phyloP scores from a whole-genome alignment of 768 basidiomycete genomes.

The Suillus variegatus region DNA sequence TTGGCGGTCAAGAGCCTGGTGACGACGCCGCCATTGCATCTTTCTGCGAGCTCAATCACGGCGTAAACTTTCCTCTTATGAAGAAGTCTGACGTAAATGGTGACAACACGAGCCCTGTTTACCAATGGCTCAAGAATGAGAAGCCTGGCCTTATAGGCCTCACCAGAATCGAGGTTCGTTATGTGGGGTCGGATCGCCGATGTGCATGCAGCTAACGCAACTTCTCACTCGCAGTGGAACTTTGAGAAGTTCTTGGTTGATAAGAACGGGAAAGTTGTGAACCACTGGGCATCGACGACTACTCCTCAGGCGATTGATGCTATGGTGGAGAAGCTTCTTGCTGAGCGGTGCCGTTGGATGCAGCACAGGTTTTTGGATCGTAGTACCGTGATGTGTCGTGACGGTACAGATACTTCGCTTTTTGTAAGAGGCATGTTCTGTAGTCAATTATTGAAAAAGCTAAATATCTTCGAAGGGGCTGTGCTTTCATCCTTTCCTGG shows the following conservation, averaged over 20 bases:
- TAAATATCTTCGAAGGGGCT: too few species aligned
- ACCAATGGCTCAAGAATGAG: conserved; percentile 80
- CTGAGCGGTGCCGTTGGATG: conserved; percentile 17
- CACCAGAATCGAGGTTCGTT: conserved; percentile 34
- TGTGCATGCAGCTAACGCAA: conserved; percentile 4
- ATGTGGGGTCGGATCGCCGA: conserved; percentile 33
- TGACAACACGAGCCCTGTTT: conserved; percentile 78
- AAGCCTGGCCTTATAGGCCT: conserved; percentile 75
- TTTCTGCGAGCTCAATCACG: conserved; percentile 82
- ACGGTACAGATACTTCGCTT: neutral
- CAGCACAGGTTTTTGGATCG: neutral
- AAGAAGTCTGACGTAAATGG: conserved; percentile 95
- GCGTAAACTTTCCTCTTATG: conserved; percentile 89
- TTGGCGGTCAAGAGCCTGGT: conserved; percentile 86
- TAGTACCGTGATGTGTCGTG: neutral
- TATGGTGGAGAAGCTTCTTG: conserved; percentile 63
- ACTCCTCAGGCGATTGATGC: conserved; percentile 63
- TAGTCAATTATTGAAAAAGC: too few species aligned
- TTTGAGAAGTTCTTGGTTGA: conserved; percentile 89
- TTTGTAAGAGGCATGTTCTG: neutral
- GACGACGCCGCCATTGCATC: conserved; percentile 70
- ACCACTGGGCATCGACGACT: conserved; percentile 78
- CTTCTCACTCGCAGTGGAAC: conserved; percentile 64
- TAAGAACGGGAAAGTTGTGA: conserved; percentile 47
- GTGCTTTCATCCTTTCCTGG: too few species aligned